phyloP scores from a whole-genome alignment of 2,329 filamentous ascomycete genomes.

The Aspergillus ibericus region DNA sequence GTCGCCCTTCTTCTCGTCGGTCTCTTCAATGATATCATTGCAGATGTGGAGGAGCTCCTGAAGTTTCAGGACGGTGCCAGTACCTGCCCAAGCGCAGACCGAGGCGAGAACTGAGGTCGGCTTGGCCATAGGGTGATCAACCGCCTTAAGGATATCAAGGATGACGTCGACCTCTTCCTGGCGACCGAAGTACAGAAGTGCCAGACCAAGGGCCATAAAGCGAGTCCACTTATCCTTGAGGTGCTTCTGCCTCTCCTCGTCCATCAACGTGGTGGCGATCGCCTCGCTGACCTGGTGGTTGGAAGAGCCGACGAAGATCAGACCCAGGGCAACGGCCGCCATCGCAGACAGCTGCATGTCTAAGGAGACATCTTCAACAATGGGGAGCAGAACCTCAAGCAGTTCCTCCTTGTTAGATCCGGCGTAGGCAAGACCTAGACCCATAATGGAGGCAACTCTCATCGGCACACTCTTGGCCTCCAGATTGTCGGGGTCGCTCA shows the following conservation, averaged over 20 bases:
- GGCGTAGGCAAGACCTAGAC: conserved; percentile 89
- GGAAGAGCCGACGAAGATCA: conserved; percentile 90
- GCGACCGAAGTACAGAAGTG: conserved; percentile 89
- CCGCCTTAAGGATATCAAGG: conserved; percentile 91
- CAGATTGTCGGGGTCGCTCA: conserved; percentile 78
- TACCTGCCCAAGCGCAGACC: conserved; percentile 97
- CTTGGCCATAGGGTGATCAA: conserved; percentile 95
- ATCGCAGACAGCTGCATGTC: conserved; percentile 97
- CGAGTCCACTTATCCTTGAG: conserved; percentile 98
- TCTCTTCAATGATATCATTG: conserved; percentile 94
- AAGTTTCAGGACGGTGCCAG: conserved; percentile 93
- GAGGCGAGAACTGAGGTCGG: conserved; percentile 92
- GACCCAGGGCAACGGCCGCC: conserved; percentile 85
- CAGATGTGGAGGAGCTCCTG: conserved; percentile 97
- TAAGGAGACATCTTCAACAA: conserved; percentile 77
- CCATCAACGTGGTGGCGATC: conserved; percentile 87
- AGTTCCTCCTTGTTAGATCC: conserved; percentile 90
- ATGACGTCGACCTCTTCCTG: conserved; percentile 99
- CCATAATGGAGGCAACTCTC: conserved; percentile 87
- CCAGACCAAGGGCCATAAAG: conserved; percentile 91
- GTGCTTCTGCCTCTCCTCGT: conserved; percentile 86
- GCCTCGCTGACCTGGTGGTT: conserved; percentile 88
- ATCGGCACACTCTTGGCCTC: conserved; percentile 75
- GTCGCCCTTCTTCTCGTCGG: conserved; percentile 91
- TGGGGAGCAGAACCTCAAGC: conserved; percentile 79